phyloP scores from a whole-genome alignment of 2,329 filamentous ascomycete species.

The Huntiella abstrusa region DNA sequence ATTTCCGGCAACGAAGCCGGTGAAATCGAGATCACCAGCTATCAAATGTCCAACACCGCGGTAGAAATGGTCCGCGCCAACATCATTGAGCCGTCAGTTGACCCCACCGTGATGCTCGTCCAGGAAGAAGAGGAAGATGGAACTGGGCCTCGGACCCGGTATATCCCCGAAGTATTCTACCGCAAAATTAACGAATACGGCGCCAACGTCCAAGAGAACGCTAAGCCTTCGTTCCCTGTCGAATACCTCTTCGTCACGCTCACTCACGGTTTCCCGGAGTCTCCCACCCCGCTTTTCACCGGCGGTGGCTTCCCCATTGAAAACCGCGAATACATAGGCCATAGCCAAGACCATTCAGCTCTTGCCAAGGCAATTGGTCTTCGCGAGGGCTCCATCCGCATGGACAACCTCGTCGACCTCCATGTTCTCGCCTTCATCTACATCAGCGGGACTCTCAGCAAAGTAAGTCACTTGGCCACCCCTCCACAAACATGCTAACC shows the following conservation, averaged over 20 bases:
- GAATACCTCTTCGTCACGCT: constrained; percentile 92
- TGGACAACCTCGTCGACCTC: constrained; percentile 70
- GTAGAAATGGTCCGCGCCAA: constrained; percentile 95
- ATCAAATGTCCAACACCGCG: constrained; percentile 86
- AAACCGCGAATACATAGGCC: constrained; percentile 72
- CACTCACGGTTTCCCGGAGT: constrained; percentile 84
- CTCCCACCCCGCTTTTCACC: constrained; percentile 58
- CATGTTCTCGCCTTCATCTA: constrained; percentile 82
- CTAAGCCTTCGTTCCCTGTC: constrained; percentile 87
- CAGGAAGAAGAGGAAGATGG: constrained; percentile 60
- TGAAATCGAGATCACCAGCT: constrained; percentile 74
- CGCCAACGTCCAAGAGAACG: constrained; percentile 89
- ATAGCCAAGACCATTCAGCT: constrained; percentile 59
- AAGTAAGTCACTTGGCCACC: constrained; percentile 34
- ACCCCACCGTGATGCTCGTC: constrained; percentile 85
- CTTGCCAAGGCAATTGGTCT: constrained; percentile 45
- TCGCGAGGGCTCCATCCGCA: constrained; percentile 34
- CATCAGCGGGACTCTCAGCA: constrained; percentile 60
- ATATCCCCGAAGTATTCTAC: constrained; percentile 96
- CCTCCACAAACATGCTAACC: background rate
- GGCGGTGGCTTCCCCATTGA: constrained; percentile 68
- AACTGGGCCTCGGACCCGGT: constrained; percentile 40
- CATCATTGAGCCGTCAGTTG: constrained; percentile 85
- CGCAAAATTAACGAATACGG: constrained; percentile 91
- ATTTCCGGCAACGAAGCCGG: constrained; percentile 83